These are phyloP conservation scores for Cladosporium sp. DNA, from an alignment of 2,329 filamentous ascomycete genomes.

Conservation along the genomic window DNA sequence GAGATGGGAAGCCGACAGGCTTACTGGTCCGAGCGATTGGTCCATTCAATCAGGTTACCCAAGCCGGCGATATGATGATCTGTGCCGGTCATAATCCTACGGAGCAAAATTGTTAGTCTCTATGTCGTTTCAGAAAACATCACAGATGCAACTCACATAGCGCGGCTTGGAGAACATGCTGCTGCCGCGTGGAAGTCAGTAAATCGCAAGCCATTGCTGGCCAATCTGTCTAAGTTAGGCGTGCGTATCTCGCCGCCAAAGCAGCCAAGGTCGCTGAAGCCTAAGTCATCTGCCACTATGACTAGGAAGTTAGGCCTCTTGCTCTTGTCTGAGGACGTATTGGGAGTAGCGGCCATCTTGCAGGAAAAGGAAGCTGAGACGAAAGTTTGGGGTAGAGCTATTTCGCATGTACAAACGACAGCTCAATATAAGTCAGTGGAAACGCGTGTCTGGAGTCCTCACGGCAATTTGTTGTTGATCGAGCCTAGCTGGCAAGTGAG, in stretches of 20 bases:
- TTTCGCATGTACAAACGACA: no score
- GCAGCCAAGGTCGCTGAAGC: conserved; percentile 54
- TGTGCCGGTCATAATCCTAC: conserved; percentile 54
- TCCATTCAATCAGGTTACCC: conserved; percentile 55
- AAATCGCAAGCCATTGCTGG: conserved; percentile 47
- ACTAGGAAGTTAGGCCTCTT: conserved; percentile 54
- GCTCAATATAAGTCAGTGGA: no score
- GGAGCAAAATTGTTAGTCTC: neutral
- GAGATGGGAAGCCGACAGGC: neutral
- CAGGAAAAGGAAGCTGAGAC: no score
- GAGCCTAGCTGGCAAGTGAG: no score
- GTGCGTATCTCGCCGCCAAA: conserved; percentile 58
- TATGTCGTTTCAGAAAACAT: neutral
- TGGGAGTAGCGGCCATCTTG: neutral
- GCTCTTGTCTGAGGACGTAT: neutral
- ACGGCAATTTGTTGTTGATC: no score
- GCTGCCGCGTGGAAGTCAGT: conserved; percentile 61
- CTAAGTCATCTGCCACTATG: conserved; percentile 39
- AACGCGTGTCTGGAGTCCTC: no score
- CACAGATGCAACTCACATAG: conserved; percentile 40
- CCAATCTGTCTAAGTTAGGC: conserved; percentile 51
- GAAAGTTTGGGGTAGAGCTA: no score
- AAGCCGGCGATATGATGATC: conserved; percentile 56
- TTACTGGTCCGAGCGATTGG: conserved; percentile 45
- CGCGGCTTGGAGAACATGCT: conserved; percentile 58